Evolutionary conservation across 768 basidiomycete genomes (phyloP).

Genomic region (Psilocybe cyanescens): DNA sequence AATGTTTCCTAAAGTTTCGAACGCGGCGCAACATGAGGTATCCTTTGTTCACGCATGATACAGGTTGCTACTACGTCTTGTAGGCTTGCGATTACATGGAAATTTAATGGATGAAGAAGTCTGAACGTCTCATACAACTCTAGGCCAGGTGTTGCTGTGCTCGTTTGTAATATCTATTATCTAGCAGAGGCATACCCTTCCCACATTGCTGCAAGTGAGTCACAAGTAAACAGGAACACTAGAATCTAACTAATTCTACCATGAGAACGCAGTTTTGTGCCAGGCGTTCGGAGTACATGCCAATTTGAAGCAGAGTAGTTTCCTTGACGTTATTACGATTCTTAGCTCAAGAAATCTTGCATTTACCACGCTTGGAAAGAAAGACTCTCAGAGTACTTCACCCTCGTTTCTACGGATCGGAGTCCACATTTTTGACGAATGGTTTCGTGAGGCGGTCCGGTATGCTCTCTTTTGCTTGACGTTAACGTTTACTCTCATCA

Average conservation of each 20-base stretch:
- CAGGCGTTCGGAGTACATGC: neutral
- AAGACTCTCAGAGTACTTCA: neutral
- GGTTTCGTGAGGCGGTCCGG: neutral
- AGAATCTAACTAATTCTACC: neutral
- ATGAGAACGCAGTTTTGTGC: neutral
- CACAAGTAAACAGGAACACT: too few relatives aligned
- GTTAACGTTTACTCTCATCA: slow-evolving; percentile 1
- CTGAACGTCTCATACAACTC: too few relatives aligned
- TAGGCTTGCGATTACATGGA: too few relatives aligned
- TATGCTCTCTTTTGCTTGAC: neutral
- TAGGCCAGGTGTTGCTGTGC: too few relatives aligned
- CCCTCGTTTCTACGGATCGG: slow-evolving; percentile 1
- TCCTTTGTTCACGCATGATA: too few relatives aligned
- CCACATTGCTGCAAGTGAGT: too few relatives aligned
- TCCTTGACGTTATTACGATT: neutral
- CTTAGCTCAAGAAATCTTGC: neutral
- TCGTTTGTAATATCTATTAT: too few relatives aligned
- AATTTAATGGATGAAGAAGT: too few relatives aligned
- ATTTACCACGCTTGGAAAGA: neutral
- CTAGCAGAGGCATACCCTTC: too few relatives aligned
- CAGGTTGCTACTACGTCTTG: too few relatives aligned
- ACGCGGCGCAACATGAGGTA: too few relatives aligned
- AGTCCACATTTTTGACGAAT: neutral
- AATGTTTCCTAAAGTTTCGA: neutral
- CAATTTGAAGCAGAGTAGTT: neutral